These are phyloP conservation scores for Linnemannia zychae DNA, from an alignment of 192 early-diverging fungal genomes.

Conservation along the genomic window DNA sequence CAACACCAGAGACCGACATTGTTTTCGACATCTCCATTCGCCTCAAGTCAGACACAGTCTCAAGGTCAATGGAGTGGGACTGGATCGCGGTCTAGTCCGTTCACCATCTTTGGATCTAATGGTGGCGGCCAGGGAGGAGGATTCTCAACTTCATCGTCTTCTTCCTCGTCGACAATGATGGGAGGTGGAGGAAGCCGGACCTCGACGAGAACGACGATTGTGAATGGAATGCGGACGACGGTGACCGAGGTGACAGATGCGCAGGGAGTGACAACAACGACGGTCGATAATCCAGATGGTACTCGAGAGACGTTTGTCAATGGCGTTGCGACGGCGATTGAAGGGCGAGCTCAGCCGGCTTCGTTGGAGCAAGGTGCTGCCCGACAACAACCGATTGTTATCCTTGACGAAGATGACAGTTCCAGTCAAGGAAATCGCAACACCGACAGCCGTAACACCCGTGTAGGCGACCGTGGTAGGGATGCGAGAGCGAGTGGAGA, in stretches of 20 bases:
- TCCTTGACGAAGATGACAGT: conserved; percentile 33
- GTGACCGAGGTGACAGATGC: conserved; percentile 48
- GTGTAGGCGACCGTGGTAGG: neutral
- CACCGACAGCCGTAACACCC: neutral
- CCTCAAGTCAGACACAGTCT: neutral
- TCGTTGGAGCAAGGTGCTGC: conserved; percentile 1
- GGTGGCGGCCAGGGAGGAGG: neutral
- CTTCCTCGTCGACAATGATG: conserved; percentile 24
- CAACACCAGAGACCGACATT: conserved; percentile 27
- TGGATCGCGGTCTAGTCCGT: conserved; percentile 33
- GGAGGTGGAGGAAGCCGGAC: conserved; percentile 27
- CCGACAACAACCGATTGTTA: conserved; percentile 24
- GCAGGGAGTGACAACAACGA: conserved; percentile 39
- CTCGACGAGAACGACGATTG: conserved; percentile 39
- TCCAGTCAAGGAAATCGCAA: neutral
- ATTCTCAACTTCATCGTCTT: conserved; percentile 14
- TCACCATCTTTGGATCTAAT: conserved; percentile 27
- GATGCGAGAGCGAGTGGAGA: neutral
- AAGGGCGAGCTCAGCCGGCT: neutral
- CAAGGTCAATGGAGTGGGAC: conserved; percentile 4
- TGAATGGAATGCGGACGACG: conserved; percentile 46
- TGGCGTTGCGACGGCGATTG: conserved; percentile 35
- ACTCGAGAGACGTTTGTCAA: conserved; percentile 34
- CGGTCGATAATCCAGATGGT: conserved; percentile 39
- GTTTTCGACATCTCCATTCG: conserved; percentile 48